Conservation (phyloP, 2,329 filamentous ascomycete species). For the Trichoderma brevicompactum region DNA sequence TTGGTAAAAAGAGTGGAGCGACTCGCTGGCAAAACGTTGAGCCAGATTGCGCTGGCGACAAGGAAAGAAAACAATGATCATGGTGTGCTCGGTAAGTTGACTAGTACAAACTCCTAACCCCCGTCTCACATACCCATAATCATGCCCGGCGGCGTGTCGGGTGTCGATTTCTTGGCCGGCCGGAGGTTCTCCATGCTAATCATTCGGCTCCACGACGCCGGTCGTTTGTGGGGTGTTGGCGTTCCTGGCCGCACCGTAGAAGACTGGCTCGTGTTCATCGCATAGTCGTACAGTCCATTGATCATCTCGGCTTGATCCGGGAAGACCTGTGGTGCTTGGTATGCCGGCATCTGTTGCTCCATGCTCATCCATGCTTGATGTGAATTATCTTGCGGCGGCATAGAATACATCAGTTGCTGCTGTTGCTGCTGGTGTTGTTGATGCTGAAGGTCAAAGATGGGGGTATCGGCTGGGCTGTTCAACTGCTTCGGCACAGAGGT, state of each 20-base stretch:
- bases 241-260: conserved; percentile 44
- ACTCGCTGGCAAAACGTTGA: conserved; percentile 12
- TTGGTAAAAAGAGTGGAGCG: conserved; percentile 24
- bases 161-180: conserved; percentile 43
- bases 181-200: conserved; percentile 46
- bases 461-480: conserved; percentile 40
- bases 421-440: conserved; percentile 21
- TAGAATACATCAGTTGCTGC: conserved; percentile 38
- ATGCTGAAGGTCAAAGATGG: conserved; percentile 24
- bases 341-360: conserved; percentile 30
- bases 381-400: conserved; percentile 39
- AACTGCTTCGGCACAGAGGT: conserved; percentile 39
- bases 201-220: conserved; percentile 46
- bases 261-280: conserved; percentile 35
- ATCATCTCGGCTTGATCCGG: conserved; percentile 29
- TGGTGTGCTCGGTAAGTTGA: not conserved
- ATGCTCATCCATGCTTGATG: conserved; percentile 37
- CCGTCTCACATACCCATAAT: conserved; percentile 36
- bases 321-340: conserved; percentile 32
- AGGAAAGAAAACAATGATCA: conserved; percentile 6
- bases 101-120: not conserved
- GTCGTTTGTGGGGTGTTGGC: conserved; percentile 46
- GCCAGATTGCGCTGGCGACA: not conserved
- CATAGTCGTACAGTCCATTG: conserved; percentile 35
- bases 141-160: conserved; percentile 33